Evolutionary conservation across 2,329 filamentous ascomycete species (phyloP).

Genomic region (Raffaelea ambrosiae): DNA sequence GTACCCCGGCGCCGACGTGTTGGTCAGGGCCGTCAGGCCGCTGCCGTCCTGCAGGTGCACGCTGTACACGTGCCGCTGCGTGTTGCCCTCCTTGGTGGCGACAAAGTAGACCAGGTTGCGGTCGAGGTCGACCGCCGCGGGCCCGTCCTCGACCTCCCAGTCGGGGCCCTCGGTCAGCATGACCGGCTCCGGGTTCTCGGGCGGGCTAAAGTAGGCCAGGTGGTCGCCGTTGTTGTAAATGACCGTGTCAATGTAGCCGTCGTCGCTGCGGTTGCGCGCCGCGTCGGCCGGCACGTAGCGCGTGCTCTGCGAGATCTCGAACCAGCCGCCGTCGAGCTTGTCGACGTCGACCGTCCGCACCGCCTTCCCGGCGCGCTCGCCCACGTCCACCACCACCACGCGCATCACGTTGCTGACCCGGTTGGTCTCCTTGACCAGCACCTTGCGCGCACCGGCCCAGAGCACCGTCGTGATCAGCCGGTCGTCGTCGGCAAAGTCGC

Average conservation of each 20-base stretch:
- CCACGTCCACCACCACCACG: conserved; percentile 76
- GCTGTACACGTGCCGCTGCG: conserved; percentile 85
- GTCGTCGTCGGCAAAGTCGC: conserved; percentile 71
- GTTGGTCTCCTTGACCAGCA: conserved; percentile 87
- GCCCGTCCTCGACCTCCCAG: conserved; percentile 87
- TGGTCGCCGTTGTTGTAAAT: conserved; percentile 85
- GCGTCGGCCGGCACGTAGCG: conserved; percentile 80
- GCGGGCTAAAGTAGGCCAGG: conserved; percentile 82
- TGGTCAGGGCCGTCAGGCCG: conserved; percentile 63
- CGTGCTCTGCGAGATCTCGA: conserved; percentile 84
- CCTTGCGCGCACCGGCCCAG: conserved; percentile 72
- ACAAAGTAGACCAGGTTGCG: conserved; percentile 89
- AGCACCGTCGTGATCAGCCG: conserved; percentile 87
- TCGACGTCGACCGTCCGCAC: conserved; percentile 73
- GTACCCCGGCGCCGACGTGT: conserved; percentile 65
- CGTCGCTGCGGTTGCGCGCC: conserved; percentile 62
- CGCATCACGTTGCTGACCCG: conserved; percentile 87
- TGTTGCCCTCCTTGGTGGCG: conserved; percentile 77
- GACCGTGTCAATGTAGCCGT: conserved; percentile 89
- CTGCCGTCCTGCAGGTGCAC: conserved; percentile 78
- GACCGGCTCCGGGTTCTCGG: conserved; percentile 73
- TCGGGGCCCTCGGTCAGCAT: conserved; percentile 72
- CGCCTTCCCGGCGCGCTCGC: conserved; percentile 62
- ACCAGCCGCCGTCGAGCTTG: conserved; percentile 91
- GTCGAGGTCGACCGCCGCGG: conserved; percentile 74